These are phyloP conservation scores for Penicillium nucicola DNA, from an alignment of 495 filamentous ascomycete genomes.

Conservation along the genomic window DNA sequence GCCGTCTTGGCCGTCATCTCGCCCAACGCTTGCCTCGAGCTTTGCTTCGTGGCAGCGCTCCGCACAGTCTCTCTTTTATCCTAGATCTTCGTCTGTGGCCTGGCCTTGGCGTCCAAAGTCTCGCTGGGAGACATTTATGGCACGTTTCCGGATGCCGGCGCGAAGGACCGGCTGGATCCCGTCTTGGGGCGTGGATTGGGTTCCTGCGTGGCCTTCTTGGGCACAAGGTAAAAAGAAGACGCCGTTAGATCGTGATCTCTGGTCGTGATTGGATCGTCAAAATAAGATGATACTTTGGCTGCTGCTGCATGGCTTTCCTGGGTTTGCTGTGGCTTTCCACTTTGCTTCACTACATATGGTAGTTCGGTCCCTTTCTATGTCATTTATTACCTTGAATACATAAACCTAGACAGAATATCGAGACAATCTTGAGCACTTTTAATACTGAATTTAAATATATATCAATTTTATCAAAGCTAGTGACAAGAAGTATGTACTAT, in stretches of 20 bases:
- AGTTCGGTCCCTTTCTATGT: too few species aligned
- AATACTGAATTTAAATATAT: too few species aligned
- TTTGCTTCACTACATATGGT: too few species aligned
- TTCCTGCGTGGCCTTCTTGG: not conserved
- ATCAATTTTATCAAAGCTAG: not conserved
- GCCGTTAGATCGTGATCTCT: slow-evolving; percentile 19
- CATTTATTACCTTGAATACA: not conserved
- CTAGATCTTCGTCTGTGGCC: slow-evolving; percentile 6
- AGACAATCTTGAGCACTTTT: too few species aligned
- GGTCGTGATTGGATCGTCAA: slow-evolving; percentile 12
- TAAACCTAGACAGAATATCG: not conserved
- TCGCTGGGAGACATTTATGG: slow-evolving; percentile 2
- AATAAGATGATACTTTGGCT: too few species aligned
- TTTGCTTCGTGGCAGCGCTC: slow-evolving; percentile 12
- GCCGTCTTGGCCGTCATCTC: not conserved
- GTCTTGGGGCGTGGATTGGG: too few species aligned
- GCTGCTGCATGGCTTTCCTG: too few species aligned
- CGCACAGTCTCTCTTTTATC: slow-evolving; percentile 4
- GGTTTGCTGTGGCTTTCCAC: too few species aligned
- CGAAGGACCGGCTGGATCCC: slow-evolving; percentile 6
- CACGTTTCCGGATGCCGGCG: slow-evolving; percentile 12
- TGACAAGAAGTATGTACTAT: not conserved
- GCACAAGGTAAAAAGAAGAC: slow-evolving; percentile 4
- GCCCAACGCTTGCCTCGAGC: not conserved
- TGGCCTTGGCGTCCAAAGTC: slow-evolving; percentile 28